Conservation (phyloP, 1,284 basidiomycete species). For the Athelia psychrophila region DNA sequence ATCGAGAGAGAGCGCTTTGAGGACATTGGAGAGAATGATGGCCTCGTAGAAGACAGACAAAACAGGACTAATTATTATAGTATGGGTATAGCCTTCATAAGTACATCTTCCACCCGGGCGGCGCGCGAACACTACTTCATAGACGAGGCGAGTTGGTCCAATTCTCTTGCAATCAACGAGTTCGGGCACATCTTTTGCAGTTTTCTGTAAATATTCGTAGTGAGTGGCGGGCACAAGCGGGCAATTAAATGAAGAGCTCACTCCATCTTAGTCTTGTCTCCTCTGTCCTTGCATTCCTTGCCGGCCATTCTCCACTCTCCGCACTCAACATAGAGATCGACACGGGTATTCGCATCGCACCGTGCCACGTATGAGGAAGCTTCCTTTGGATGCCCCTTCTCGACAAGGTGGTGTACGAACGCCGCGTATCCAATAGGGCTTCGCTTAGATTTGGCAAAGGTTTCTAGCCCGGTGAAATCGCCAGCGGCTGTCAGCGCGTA, state of each 20-base stretch:
- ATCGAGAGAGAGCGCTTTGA: conserved; percentile 36
- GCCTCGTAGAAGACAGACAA: neutral
- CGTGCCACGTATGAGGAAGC: conserved; percentile 74
- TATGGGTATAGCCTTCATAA: too few species aligned
- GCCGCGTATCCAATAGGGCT: conserved; percentile 96
- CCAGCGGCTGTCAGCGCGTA: conserved; percentile 74
- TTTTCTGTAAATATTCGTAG: conserved; percentile 41
- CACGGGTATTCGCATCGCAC: conserved; percentile 80
- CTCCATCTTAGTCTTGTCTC: conserved; percentile 81
- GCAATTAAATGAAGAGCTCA: conserved; percentile 40
- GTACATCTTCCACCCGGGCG: too few species aligned
- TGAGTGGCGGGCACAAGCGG: conserved; percentile 1
- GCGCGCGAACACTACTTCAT: conserved; percentile 73
- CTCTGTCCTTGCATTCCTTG: conserved; percentile 82
- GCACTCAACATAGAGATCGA: conserved; percentile 85
- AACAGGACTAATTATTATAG: neutral
- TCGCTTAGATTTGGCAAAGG: conserved; percentile 81
- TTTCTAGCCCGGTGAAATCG: conserved; percentile 84
- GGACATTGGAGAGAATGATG: conserved; percentile 38
- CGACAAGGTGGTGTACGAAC: conserved; percentile 81
- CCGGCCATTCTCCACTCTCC: conserved; percentile 88
- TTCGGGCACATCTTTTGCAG: conserved; percentile 73
- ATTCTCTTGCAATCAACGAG: conserved; percentile 72
- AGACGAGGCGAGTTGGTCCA: conserved; percentile 64
- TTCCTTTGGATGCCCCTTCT: conserved; percentile 70